Percentiles rank a stretch among this genome's conserved stretches.
Conservation (phyloP, 257 asterid genomes). For the Scutellaria minor region DNA sequence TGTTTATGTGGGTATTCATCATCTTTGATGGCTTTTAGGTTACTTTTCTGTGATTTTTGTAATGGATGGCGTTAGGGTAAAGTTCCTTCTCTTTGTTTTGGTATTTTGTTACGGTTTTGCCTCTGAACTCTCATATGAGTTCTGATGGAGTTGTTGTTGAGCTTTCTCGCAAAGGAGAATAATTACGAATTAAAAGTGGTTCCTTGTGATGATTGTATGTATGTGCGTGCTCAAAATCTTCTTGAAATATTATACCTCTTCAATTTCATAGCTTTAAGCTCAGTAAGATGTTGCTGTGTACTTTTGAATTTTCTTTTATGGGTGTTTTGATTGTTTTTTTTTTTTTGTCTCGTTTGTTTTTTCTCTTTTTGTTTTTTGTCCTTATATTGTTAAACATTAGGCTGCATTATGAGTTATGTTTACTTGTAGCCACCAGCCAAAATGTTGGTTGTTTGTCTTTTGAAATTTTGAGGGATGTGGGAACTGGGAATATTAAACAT, state of each 20-base stretch:
- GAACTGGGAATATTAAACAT: background rate
- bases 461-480: background rate
- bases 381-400: background rate
- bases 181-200: background rate
- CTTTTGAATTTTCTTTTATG: background rate
- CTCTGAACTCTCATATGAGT: background rate
- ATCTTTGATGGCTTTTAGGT: background rate
- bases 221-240: background rate
- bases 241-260: background rate
- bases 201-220: background rate
- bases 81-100: background rate
- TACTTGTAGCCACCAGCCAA: background rate
- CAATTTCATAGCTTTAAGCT: background rate
- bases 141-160: background rate
- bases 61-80: background rate
- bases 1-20: background rate
- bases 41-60: background rate
- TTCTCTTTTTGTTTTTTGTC: slow-evolving; percentile 9
- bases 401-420: slow-evolving; percentile 5
- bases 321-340: background rate
- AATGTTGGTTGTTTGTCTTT: background rate
- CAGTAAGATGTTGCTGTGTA: background rate
- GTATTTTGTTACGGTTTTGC: background rate
- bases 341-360: background rate
- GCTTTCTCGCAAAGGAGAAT: slow-evolving; percentile 1